These are phyloP conservation scores for Tetrahymena elliotti DNA, from an alignment of 73 alveolate species.

Conservation along the genomic window DNA sequence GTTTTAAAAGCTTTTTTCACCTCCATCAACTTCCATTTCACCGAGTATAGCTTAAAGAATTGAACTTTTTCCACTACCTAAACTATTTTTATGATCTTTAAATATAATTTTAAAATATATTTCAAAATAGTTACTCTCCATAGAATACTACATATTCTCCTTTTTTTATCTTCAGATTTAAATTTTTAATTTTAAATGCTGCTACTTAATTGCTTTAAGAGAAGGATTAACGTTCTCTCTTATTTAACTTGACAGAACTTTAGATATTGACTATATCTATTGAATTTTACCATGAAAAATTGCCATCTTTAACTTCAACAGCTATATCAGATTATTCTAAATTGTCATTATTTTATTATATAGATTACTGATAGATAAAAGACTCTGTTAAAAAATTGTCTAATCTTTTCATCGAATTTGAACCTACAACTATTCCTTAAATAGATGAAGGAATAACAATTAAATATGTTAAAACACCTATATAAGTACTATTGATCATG, in stretches of 20 bases:
- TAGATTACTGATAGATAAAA: background rate
- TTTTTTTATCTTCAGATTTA: background rate
- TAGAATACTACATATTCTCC: background rate
- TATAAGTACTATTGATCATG: background rate
- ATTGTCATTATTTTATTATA: background rate
- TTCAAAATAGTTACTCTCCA: background rate
- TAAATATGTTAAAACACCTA: background rate
- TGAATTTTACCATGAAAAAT: background rate
- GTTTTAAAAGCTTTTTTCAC: background rate
- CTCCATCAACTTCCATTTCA: constrained; percentile 40
- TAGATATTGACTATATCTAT: background rate
- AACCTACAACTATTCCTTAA: background rate
- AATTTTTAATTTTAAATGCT: background rate
- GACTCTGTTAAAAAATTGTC: background rate
- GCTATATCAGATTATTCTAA: background rate
- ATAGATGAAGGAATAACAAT: background rate
- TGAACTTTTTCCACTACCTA: constrained; percentile 20
- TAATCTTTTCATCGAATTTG: background rate
- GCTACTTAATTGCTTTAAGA: background rate
- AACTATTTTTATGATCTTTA: background rate
- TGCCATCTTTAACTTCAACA: background rate
- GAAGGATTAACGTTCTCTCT: background rate
- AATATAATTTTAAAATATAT: background rate
- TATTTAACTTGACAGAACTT: background rate
- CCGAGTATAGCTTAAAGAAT: constrained; percentile 2